A percentile compares a stretch with the other conserved stretches of the same genome.
phyloP scores from a whole-genome alignment of 1,139 yeast species.

The Yamadazyma atmosphaerica region DNA sequence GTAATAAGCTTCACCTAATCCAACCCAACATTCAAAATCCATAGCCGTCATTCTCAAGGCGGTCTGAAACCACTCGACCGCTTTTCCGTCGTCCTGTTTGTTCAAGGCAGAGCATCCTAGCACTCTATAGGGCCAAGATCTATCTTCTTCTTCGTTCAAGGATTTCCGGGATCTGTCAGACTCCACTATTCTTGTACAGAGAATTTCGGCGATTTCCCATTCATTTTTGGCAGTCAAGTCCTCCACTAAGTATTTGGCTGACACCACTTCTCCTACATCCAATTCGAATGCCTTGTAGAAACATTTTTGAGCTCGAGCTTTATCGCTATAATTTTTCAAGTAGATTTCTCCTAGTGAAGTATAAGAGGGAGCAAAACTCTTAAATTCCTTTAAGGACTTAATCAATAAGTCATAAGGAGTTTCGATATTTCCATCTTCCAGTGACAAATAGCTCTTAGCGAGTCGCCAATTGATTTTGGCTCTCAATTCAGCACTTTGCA shows the following conservation, averaged over 20 bases:
- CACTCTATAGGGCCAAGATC: conserved; percentile 84
- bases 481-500: conserved; percentile 52
- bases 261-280: conserved; percentile 69
- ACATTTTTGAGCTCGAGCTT: conserved; percentile 76
- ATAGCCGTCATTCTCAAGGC: conserved; percentile 68
- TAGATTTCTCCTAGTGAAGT: conserved; percentile 79
- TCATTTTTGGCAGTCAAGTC: conserved; percentile 66
- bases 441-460: conserved; percentile 53
- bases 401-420: conserved; percentile 55
- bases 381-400: conserved; percentile 61
- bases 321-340: conserved; percentile 55
- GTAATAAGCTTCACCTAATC: conserved; percentile 89
- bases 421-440: conserved; percentile 30
- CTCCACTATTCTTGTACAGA: conserved; percentile 64
- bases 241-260: conserved; percentile 72
- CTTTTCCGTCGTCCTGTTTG: conserved; percentile 69
- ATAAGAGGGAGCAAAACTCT: conserved; percentile 71
- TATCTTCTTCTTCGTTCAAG: conserved; percentile 43
- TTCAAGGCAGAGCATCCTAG: conserved; percentile 80
- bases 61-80: conserved; percentile 86
- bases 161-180: conserved; percentile 59
- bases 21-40: conserved; percentile 86
- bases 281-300: conserved; percentile 88
- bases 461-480: conserved; percentile 72
- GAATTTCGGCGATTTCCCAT: conserved; percentile 83